Evolutionary conservation across 306 rosid genomes (phyloP).

Genomic region (Fagus sylvatica): DNA sequence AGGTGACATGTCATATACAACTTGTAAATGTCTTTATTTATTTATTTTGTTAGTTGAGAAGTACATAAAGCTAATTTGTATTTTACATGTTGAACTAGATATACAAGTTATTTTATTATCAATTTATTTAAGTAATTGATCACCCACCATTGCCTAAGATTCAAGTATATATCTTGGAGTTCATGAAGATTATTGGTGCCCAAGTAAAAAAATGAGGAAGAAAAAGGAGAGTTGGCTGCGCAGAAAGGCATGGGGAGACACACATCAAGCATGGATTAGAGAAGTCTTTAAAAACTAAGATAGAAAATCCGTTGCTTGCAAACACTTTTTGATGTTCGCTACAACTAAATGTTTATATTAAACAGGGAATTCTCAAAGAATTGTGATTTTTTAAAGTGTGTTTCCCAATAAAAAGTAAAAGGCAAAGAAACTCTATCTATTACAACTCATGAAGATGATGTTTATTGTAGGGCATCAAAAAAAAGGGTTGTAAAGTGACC

Average conservation of each 20-base stretch:
- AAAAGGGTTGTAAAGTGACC: constrained; percentile 49
- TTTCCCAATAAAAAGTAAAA: constrained; percentile 36
- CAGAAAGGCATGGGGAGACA: no score
- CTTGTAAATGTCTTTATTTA: no score
- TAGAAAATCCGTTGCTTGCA: no score
- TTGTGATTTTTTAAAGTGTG: background rate
- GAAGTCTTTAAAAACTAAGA: no score
- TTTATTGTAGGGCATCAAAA: constrained; percentile 23
- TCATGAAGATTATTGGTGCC: background rate
- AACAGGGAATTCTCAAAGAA: background rate
- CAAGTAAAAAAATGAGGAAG: no score
- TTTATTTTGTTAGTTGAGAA: no score
- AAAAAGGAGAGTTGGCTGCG: background rate
- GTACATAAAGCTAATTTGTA: no score
- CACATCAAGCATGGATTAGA: no score
- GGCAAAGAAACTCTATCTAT: constrained; percentile 4
- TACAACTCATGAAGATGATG: constrained; percentile 49
- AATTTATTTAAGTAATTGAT: background rate
- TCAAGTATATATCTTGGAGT: background rate
- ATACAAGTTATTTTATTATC: background rate
- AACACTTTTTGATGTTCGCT: no score
- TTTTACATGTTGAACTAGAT: background rate
- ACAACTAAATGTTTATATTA: background rate
- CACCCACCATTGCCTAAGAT: background rate
- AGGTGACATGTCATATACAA: no score